Percentiles rank a stretch among this genome's conserved stretches.
Conservation (phyloP, 495 filamentous ascomycete species). For the Polyplosphaeria fusca region DNA sequence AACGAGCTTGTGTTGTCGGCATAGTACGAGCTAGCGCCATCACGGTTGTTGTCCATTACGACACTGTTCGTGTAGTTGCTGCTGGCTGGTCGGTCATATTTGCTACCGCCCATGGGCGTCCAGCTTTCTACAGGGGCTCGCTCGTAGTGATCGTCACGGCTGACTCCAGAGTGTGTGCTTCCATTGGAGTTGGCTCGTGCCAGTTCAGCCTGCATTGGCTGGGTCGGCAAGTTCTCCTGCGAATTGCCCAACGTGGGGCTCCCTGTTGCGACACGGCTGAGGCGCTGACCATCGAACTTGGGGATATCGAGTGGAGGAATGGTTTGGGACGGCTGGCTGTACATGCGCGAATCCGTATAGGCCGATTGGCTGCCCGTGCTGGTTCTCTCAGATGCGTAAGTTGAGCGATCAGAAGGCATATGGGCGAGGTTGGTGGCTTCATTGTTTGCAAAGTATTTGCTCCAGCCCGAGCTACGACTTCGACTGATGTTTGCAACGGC, state of each 20-base stretch:
- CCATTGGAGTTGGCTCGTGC: constrained; percentile 29
- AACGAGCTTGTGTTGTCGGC: constrained; percentile 31
- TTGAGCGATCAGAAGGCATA: constrained; percentile 38
- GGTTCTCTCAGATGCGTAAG: constrained; percentile 37
- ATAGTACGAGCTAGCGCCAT: constrained; percentile 35
- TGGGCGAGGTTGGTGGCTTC: constrained; percentile 45
- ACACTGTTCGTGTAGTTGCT: constrained; percentile 60
- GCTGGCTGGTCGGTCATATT: constrained; percentile 50
- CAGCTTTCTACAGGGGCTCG: constrained; percentile 22
- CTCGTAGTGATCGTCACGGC: constrained; percentile 13
- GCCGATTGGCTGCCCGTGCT: constrained; percentile 47
- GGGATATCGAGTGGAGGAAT: constrained; percentile 51
- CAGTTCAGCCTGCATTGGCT: constrained; percentile 50
- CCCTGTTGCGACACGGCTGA: constrained; percentile 58
- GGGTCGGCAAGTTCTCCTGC: constrained; percentile 26
- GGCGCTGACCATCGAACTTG: constrained; percentile 48
- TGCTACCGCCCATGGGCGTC: constrained; percentile 22
- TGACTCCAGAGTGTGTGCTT: constrained; percentile 23
- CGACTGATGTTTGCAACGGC: constrained; percentile 31
- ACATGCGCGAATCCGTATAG: constrained; percentile 51
- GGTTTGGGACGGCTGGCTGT: constrained; percentile 47
- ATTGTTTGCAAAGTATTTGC: constrained; percentile 57
- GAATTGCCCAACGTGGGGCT: constrained; percentile 63
- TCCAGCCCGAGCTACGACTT: constrained; percentile 59
- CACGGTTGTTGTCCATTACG: constrained; percentile 15